Evolutionary conservation across 1,284 basidiomycete species (phyloP).

Genomic region (Tremellales sp.): DNA sequence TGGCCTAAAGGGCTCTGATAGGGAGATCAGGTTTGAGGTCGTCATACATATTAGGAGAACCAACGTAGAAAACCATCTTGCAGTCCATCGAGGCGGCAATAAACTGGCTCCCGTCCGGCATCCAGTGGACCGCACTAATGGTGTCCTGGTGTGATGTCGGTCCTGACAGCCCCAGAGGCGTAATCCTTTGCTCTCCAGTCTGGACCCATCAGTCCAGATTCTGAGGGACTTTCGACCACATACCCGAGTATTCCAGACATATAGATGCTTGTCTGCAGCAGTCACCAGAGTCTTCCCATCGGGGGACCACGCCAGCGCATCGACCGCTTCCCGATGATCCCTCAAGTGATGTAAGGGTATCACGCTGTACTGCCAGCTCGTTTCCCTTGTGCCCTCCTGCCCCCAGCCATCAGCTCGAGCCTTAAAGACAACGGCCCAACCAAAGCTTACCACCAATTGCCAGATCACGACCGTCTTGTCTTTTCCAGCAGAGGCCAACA

Average conservation of each 20-base stretch:
- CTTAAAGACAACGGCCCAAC: not conserved
- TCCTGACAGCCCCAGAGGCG: constrained; percentile 14
- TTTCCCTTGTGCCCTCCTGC: constrained; percentile 11
- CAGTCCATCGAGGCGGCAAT: constrained; percentile 86
- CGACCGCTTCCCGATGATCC: constrained; percentile 74
- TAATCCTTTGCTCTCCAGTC: constrained; percentile 23
- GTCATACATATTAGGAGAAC: constrained; percentile 26
- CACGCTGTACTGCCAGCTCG: constrained; percentile 25
- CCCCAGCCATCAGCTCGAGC: not conserved
- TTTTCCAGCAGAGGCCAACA: constrained; percentile 81
- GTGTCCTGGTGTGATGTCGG: constrained; percentile 64
- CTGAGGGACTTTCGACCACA: constrained; percentile 18
- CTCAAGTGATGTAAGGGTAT: constrained; percentile 44
- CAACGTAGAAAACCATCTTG: constrained; percentile 82
- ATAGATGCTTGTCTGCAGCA: constrained; percentile 70
- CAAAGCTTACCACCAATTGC: constrained; percentile 65
- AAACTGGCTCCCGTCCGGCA: constrained; percentile 83
- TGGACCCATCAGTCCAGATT: constrained; percentile 13
- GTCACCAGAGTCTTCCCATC: constrained; percentile 80
- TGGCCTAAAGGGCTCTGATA: constrained; percentile 53
- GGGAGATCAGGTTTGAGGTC: constrained; percentile 4
- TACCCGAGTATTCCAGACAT: constrained; percentile 83
- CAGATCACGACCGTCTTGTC: constrained; percentile 87
- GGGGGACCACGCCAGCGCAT: constrained; percentile 82
- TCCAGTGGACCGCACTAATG: constrained; percentile 81